Conservation (phyloP, 345 rosid species). For the Acer negundo region DNA sequence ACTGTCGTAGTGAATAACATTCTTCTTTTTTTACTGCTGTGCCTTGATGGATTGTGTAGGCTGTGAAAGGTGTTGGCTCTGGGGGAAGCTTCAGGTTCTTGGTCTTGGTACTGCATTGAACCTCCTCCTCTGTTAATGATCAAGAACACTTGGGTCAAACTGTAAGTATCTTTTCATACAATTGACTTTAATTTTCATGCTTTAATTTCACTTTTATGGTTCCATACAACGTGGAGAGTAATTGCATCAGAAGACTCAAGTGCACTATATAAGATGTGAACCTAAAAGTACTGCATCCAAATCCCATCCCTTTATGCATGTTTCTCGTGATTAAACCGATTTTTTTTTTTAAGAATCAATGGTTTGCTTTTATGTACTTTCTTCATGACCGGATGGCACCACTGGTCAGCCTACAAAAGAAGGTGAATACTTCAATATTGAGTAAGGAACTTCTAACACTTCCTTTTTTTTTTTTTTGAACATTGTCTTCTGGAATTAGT, state of each 20-base stretch:
- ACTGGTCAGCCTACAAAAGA: slow-evolving; percentile 69
- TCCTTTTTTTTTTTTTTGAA: too few relatives aligned
- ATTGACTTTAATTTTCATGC: slow-evolving; percentile 7
- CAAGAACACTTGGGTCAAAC: slow-evolving; percentile 42
- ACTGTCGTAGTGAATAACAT: background rate
- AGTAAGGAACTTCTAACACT: slow-evolving; percentile 90
- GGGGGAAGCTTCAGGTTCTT: slow-evolving; percentile 98
- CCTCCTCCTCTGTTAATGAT: slow-evolving; percentile 77
- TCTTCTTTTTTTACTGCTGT: slow-evolving; percentile 47
- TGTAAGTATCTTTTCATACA: slow-evolving; percentile 45
- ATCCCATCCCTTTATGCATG: background rate
- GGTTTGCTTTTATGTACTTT: too few relatives aligned
- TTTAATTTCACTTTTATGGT: background rate
- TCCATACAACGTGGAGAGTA: background rate
- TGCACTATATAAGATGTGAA: background rate
- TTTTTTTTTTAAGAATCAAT: too few relatives aligned
- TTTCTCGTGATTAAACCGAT: too few relatives aligned
- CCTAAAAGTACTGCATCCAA: background rate
- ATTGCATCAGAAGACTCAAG: background rate
- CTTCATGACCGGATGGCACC: slow-evolving; percentile 68
- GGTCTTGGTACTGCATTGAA: slow-evolving; percentile 92
- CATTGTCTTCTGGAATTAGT: slow-evolving; percentile 50
- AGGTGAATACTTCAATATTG: slow-evolving; percentile 70
- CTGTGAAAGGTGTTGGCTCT: slow-evolving; percentile 94
- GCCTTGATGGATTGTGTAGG: slow-evolving; percentile 95